Percentiles rank a stretch among this genome's conserved stretches.
phyloP scores from a whole-genome alignment of 352 stramenopile genomes.

The Elongisporangium undulatum region DNA sequence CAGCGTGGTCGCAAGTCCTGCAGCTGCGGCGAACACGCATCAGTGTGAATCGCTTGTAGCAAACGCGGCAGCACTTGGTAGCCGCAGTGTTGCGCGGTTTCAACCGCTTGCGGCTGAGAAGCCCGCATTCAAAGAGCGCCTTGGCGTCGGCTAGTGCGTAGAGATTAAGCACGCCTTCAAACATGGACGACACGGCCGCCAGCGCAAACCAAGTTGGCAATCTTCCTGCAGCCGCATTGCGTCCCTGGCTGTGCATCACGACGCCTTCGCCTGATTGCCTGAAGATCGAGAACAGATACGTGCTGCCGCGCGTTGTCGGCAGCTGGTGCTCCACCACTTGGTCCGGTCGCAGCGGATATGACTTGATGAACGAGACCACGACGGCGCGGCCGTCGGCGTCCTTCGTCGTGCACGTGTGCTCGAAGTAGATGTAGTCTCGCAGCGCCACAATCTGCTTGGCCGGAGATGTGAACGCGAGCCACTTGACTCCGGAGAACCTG shows the following conservation, averaged over 20 bases:
- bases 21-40: neutral
- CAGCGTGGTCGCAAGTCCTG: neutral
- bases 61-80: neutral
- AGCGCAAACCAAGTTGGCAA: neutral
- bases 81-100: no score
- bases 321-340: neutral
- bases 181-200: neutral
- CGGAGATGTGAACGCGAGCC: neutral
- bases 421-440: neutral
- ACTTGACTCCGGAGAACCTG: neutral
- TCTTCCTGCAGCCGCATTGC: neutral
- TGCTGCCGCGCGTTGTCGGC: neutral
- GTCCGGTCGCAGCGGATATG: neutral
- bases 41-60: neutral
- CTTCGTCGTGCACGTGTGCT: neutral
- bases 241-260: neutral
- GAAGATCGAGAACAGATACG: neutral
- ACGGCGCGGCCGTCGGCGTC: neutral
- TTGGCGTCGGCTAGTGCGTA: neutral
- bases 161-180: neutral
- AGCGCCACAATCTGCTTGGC: neutral
- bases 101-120: neutral
- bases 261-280: neutral
- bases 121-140: neutral
- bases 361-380: neutral